Percentiles rank a stretch among this genome's conserved stretches.
Conservation (phyloP, 2,329 filamentous ascomycete genomes). For the Graphium sp. region DNA sequence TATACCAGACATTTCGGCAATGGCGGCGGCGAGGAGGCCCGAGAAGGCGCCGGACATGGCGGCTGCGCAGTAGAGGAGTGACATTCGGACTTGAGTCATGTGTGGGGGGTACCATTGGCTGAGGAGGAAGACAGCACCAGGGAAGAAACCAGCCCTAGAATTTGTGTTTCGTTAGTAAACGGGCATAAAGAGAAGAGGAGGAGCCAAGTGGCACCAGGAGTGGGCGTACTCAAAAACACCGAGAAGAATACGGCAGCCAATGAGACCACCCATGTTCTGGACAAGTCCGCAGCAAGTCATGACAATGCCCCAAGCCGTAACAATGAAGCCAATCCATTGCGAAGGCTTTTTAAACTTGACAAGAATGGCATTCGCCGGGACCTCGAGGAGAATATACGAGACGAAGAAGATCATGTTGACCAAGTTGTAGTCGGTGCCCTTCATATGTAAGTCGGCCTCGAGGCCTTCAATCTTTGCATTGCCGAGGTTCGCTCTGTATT, state of each 20-base stretch:
- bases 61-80: constrained; percentile 17
- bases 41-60: constrained; percentile 23
- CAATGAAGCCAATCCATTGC: constrained; percentile 8
- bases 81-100: constrained; percentile 12
- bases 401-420: constrained; percentile 32
- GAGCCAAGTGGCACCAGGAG: constrained; percentile 9
- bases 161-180: constrained; percentile 7
- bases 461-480: constrained; percentile 13
- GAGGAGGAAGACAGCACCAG: constrained; percentile 13
- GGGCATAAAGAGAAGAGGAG: constrained; percentile 11
- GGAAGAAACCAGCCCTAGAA: constrained; percentile 11
- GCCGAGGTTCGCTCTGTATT: constrained; percentile 8
- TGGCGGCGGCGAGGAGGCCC: constrained; percentile 24
- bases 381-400: constrained; percentile 19
- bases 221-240: constrained; percentile 11
- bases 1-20: constrained; percentile 16
- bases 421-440: constrained; percentile 35
- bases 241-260: constrained; percentile 8
- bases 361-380: constrained; percentile 14
- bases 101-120: constrained; percentile 14
- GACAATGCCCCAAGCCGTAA: constrained; percentile 10
- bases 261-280: constrained; percentile 8
- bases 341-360: constrained; percentile 2
- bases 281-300: constrained; percentile 9
- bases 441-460: constrained; percentile 30